A percentile compares a stretch with the other conserved stretches of the same genome.
Evolutionary conservation across 768 basidiomycete species (phyloP).

Genomic region (Hypholoma sublateritium): DNA sequence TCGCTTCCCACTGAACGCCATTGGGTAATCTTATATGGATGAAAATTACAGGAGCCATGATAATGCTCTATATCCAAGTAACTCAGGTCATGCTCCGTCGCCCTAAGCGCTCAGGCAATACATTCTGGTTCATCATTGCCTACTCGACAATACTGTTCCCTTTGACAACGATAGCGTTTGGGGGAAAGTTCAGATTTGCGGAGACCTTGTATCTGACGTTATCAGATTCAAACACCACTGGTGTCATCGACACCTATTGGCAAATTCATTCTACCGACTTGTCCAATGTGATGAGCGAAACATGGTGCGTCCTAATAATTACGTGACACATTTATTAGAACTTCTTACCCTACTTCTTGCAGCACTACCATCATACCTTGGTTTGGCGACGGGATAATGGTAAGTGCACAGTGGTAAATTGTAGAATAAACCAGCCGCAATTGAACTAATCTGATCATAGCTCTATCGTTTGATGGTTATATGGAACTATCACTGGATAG

Average conservation of each 20-base stretch:
- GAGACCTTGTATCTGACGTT: constrained; percentile 25
- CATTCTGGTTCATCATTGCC: constrained; percentile 32
- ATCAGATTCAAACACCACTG: not conserved
- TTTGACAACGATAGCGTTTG: constrained; percentile 29
- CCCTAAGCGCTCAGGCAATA: constrained; percentile 30
- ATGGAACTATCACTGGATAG: constrained; percentile 31
- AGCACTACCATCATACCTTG: constrained; percentile 33
- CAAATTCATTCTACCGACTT: constrained; percentile 15
- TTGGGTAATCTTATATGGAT: not conserved
- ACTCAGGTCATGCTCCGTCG: constrained; percentile 31
- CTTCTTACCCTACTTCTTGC: not conserved
- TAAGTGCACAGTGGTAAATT: constrained; percentile 8
- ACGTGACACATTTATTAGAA: not conserved
- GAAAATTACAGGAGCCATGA: constrained; percentile 30
- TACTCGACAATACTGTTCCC: constrained; percentile 33
- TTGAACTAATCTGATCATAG: constrained; percentile 11
- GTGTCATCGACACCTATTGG: constrained; percentile 8
- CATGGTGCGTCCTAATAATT: constrained; percentile 24
- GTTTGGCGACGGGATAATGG: constrained; percentile 37
- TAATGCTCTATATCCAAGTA: constrained; percentile 40
- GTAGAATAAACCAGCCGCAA: not conserved
- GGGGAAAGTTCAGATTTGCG: constrained; percentile 30
- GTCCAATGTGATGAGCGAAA: constrained; percentile 30
- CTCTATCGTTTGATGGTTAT: constrained; percentile 34
- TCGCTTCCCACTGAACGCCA: not conserved